Conservation (phyloP, 2,329 filamentous ascomycete species). For the Phaeosphaeria sp. region DNA sequence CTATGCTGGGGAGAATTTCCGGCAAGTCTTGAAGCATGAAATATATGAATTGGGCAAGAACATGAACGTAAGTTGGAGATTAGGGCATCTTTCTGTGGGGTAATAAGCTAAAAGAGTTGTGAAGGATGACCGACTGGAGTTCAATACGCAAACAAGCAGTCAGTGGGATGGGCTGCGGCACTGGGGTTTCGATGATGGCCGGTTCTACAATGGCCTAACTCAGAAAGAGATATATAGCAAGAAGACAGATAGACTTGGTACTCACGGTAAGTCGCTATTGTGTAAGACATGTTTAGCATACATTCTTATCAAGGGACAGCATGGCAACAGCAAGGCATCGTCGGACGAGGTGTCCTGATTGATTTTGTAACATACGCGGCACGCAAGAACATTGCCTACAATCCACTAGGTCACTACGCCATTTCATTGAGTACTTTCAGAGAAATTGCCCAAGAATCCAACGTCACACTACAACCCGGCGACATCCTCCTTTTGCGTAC, state of each 20-base stretch:
- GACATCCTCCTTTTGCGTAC: slow-evolving; percentile 33
- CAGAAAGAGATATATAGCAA: slow-evolving; percentile 24
- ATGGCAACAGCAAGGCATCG: slow-evolving; percentile 30
- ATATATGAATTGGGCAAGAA: slow-evolving; percentile 29
- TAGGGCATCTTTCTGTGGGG: too few species aligned
- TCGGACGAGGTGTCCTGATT: slow-evolving; percentile 29
- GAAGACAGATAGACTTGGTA: slow-evolving; percentile 21
- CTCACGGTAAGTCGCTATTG: slow-evolving; percentile 17
- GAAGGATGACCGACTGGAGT: slow-evolving; percentile 46
- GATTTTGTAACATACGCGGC: slow-evolving; percentile 27
- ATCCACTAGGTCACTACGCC: slow-evolving; percentile 22
- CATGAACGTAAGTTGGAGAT: slow-evolving; percentile 25
- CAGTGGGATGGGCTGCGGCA: slow-evolving; percentile 59
- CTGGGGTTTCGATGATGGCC: slow-evolving; percentile 27
- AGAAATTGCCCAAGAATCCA: slow-evolving; percentile 22
- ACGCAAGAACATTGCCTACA: slow-evolving; percentile 23
- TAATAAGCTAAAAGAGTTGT: too few species aligned
- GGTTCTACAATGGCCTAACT: slow-evolving; percentile 28
- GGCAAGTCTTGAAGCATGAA: slow-evolving; percentile 28
- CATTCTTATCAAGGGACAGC: slow-evolving; percentile 13
- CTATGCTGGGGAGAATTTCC: slow-evolving; percentile 21
- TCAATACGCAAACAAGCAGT: slow-evolving; percentile 63
- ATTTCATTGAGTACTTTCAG: slow-evolving; percentile 18
- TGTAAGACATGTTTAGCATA: not conserved
- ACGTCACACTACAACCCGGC: slow-evolving; percentile 23